Conservation (phyloP, 192 early-diverging fungal species). For the Rhizophagus sp. region DNA sequence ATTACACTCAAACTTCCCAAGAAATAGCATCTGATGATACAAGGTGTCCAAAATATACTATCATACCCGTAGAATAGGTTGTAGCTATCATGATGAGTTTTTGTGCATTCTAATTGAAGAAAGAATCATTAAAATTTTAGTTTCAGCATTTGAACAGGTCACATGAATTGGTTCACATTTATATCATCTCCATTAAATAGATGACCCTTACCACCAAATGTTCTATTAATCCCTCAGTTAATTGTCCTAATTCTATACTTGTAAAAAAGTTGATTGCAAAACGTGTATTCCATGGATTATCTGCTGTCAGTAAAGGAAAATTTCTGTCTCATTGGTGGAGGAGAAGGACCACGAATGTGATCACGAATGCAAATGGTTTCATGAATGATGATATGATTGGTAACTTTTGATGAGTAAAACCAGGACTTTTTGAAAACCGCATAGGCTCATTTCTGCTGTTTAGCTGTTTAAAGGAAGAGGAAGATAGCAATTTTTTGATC, state of each 20-base stretch:
- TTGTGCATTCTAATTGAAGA: constrained; percentile 2
- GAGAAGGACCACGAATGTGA: too few relatives aligned
- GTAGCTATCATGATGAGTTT: too few relatives aligned
- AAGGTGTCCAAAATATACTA: constrained; percentile 87
- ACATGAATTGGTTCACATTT: too few relatives aligned
- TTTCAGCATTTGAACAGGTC: too few relatives aligned
- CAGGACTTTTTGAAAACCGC: constrained; percentile 26
- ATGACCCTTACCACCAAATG: constrained; percentile 63
- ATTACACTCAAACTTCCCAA: constrained; percentile 81
- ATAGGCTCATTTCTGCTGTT: neutral
- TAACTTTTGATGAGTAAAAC: constrained; percentile 25
- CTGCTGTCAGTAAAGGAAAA: too few relatives aligned
- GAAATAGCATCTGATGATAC: constrained; percentile 80
- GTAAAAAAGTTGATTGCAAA: constrained; percentile 99
- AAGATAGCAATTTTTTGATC: constrained; percentile 14
- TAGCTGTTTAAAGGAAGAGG: constrained; percentile 5
- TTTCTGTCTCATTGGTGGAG: too few relatives aligned
- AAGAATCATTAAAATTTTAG: too few relatives aligned
- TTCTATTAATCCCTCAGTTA: constrained; percentile 93
- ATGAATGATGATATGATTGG: too few relatives aligned
- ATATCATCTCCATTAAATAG: too few relatives aligned
- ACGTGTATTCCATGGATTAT: constrained; percentile 82
- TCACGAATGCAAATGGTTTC: too few relatives aligned
- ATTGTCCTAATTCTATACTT: constrained; percentile 85
- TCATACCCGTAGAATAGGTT: too few relatives aligned